Percentiles rank a stretch among this genome's conserved stretches.
Evolutionary conservation across 768 basidiomycete genomes (phyloP).

Genomic region (Russula griseocarnosa): DNA sequence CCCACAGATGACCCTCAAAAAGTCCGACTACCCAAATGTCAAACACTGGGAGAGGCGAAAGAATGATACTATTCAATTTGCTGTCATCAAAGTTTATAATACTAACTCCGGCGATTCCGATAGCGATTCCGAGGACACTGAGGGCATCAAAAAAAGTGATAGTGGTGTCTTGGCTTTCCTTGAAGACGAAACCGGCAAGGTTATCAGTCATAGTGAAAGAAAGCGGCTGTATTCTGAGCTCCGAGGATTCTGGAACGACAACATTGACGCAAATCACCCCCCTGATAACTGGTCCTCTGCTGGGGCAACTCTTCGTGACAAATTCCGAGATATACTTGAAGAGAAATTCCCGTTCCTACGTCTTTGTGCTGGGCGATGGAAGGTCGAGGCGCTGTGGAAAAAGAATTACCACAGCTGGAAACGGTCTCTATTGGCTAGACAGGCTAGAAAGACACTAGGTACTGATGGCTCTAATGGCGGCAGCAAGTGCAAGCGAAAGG

Average conservation of each 20-base stretch:
- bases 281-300: neutral
- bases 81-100: neutral
- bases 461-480: neutral
- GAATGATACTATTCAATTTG: neutral
- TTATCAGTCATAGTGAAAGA: neutral
- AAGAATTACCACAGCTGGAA: constrained; percentile 1
- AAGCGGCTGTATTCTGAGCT: neutral
- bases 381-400: neutral
- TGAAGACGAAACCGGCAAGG: neutral
- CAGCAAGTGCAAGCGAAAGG: neutral
- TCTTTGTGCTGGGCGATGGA: neutral
- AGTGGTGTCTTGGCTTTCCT: neutral
- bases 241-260: neutral
- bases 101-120: neutral
- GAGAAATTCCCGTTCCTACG: neutral
- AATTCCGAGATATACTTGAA: neutral
- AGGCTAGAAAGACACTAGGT: neutral
- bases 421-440: neutral
- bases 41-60: neutral
- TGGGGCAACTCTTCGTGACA: neutral
- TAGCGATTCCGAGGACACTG: neutral
- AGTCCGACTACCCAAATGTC: neutral
- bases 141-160: neutral
- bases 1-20: neutral
- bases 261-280: neutral